Base-by-base conservation (phyloP, 2,329 filamentous ascomycete genomes). In the Westerdykella sp. region DNA sequence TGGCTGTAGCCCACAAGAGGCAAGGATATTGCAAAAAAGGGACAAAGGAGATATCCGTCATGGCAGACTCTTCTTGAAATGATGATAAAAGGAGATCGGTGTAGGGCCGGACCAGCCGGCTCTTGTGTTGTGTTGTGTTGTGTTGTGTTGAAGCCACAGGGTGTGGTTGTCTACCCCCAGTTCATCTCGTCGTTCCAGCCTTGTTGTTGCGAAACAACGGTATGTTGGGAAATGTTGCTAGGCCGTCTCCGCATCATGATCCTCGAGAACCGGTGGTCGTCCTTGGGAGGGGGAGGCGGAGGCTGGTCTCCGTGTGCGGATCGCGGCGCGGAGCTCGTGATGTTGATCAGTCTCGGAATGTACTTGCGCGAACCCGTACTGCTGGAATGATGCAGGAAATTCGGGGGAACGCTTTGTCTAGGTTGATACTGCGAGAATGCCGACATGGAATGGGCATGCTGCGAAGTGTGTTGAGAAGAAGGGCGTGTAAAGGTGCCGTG, bases 161-260 rank as follows among this genome's bases (percentile, higher is more conserved):
- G 3, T 21, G 18, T 28, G 25, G 25, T 28, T 36, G 21, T 22
- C 58, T 47, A 66, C 21, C 63, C 63, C 63, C 63, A 66, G 41
- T 60, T 62, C 21, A 57, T 42, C 42, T 64, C 62, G 34, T 64
- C 60, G 35, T 63, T 59, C 63, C 63, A 66, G 37, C 56, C 60
- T 32, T 65, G 59, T 32, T 65, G 59, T 10, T 35, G 32, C 14
- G 59, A 53, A 21, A 57, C 56, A 16, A 59, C 51, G 25, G 54
- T 63, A 36, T 66, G 63, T 44, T 66, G 63, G 9, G 62, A 66
- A 31, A 66, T 65, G 39, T 65, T 66, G 46, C 60, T 64, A 14
- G 62, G 60, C 16, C 62, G 58, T 36, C 63, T 51, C 41, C 61
- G 53, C 60, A 65, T 62, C 31, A 60, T 59, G 42, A 64, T 60